phyloP scores from a whole-genome alignment of 2,329 filamentous ascomycete genomes.

The Cladosporium sp. region DNA sequence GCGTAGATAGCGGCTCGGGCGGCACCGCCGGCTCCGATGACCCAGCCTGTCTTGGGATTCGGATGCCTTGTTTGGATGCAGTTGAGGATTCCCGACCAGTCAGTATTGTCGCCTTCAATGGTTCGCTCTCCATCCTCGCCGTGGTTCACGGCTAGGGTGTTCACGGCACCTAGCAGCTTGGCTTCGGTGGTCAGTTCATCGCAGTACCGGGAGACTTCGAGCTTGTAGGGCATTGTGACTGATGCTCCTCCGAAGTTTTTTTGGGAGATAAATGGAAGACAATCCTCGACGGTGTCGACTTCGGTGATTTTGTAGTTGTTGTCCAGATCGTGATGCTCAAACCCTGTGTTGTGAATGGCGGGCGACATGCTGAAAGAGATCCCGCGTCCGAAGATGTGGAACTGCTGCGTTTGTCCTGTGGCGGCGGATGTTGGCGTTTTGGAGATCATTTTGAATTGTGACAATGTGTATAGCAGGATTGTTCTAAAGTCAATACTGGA shows the following conservation, averaged over 20 bases:
- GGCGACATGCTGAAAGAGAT: conserved; percentile 13
- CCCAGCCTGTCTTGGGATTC: background rate
- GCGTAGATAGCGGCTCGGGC: conserved; percentile 4
- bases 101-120: conserved; percentile 14
- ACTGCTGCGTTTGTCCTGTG: background rate
- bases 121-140: background rate
- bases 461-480: background rate
- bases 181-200: background rate
- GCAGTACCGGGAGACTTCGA: conserved; percentile 5
- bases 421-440: background rate
- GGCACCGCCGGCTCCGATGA: conserved; percentile 3
- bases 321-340: background rate
- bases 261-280: background rate
- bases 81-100: conserved; percentile 8
- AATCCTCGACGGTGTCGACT: background rate
- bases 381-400: conserved; percentile 8
- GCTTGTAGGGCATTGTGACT: conserved; percentile 10
- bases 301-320: conserved; percentile 5
- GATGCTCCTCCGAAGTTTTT: conserved; percentile 1
- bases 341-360: conserved; percentile 6
- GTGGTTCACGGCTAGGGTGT: background rate
- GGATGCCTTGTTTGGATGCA: background rate
- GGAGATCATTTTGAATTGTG: background rate
- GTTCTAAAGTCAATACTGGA: background rate
- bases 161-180: background rate